Base-by-base conservation (phyloP, 768 basidiomycete genomes). In the Mycena vulgaris region DNA sequence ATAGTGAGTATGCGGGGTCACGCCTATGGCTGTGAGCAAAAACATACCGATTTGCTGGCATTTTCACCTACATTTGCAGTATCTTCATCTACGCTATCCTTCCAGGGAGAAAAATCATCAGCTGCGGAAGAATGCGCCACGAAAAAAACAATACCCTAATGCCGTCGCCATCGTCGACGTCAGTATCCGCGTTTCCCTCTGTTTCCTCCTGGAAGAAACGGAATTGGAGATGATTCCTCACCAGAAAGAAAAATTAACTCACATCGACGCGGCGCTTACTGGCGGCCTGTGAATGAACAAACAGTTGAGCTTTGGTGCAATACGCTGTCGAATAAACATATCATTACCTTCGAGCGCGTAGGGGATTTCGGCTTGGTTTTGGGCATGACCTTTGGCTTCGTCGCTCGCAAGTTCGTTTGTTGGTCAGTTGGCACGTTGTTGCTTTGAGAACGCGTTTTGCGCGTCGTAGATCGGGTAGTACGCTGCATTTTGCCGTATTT, bases 191-290 rank as follows among this genome's bases (percentile, higher is more conserved):
- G 23, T 48, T 48, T 48, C n/a, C 47, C 51, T 52, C 51, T 52
- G 51, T 52, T 52, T 52, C 51, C 51, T 52, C 51, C 51, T 52
- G 16, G 51, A 52, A 52, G 47, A 52, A 52, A 52, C 51, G 51
- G 51, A 21, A 52, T 52, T 52, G 16, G 30, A 52, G 51, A 52
- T 52, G 30, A 52, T 31, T 52, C 51, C 30, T 52, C 30, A 52
- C 51, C 51, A 52, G 51, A 52, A 52, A 52, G 51, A 31, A 52
- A 52, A 52, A 52, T 52, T 31, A 30, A 52, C 51, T 52, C 51
- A 52, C 51, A 52, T 52, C 51, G 17, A 52, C 30, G 51, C 51
- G 51, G 51, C 30, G 51, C 51, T 52, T 52, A 48, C 47, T 48
- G 47, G n/a, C 47, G 47, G 47, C 47, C 47, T 48, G 47, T 48